Evolutionary conservation across 495 filamentous ascomycete species (phyloP).

Genomic region (Hapsidospora chrysogenum): DNA sequence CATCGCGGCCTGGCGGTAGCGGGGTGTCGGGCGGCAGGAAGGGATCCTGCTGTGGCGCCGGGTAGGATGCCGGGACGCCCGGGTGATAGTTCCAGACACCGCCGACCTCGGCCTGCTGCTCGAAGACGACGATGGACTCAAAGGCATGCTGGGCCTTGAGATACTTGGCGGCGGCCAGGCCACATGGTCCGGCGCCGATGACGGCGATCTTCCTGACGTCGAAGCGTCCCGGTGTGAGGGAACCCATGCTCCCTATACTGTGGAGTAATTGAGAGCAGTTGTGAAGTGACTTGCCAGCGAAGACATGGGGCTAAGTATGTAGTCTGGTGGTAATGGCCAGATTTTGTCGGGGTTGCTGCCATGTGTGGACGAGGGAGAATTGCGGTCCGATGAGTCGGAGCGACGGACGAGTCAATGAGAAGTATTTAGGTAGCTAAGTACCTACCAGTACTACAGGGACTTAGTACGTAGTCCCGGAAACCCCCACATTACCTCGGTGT

Average conservation of each 20-base stretch:
- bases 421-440: no score
- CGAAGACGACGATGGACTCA: constrained; percentile 55
- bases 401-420: no score
- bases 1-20: constrained; percentile 7
- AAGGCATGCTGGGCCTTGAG: constrained; percentile 59
- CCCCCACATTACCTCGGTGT: no score
- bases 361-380: no score
- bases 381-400: no score
- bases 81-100: constrained; percentile 71
- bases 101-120: constrained; percentile 58
- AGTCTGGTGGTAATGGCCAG: no score
- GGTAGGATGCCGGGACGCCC: constrained; percentile 9
- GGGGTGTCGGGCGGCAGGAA: constrained; percentile 22
- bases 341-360: no score
- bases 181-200: constrained; percentile 55
- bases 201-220: constrained; percentile 40
- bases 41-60: constrained; percentile 24
- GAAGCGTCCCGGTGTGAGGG: constrained; percentile 11
- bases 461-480: no score
- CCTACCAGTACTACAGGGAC: no score
- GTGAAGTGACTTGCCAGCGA: no score
- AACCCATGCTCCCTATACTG: constrained; percentile 13
- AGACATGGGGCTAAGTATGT: no score
- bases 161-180: constrained; percentile 54
- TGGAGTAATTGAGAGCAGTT: no score